Conservation (phyloP, 371 early-diverging fungal genomes). For the Saksenaea oblongispora region DNA sequence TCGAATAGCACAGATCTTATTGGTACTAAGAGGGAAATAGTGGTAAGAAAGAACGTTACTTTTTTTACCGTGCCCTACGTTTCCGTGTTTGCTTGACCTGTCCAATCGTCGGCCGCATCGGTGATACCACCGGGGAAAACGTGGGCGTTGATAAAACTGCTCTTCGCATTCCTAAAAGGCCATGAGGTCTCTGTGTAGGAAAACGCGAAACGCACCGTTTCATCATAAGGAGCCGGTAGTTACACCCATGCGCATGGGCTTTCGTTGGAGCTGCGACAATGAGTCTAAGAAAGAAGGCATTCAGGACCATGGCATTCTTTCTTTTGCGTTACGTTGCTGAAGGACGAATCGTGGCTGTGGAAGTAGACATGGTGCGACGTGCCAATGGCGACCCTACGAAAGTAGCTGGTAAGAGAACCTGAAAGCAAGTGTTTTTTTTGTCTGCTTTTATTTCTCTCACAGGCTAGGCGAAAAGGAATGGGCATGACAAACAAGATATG, state of each 20-base stretch:
- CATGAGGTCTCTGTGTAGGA: not conserved
- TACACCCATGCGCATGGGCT: slow-evolving; percentile 27
- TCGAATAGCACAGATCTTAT: slow-evolving; percentile 73
- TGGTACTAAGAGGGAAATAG: slow-evolving; percentile 10
- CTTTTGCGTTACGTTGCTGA: slow-evolving; percentile 25
- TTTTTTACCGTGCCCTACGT: not conserved
- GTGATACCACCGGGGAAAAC: slow-evolving; percentile 67
- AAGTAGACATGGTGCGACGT: not conserved
- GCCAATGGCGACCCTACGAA: not conserved
- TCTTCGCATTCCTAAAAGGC: slow-evolving; percentile 44
- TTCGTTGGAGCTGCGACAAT: slow-evolving; percentile 51
- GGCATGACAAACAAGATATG: not conserved
- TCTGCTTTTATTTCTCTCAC: not conserved
- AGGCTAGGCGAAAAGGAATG: not conserved
- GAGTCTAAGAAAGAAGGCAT: slow-evolving; percentile 20
- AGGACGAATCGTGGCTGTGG: slow-evolving; percentile 17
- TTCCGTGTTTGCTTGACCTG: slow-evolving; percentile 29
- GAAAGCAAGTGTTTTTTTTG: too few relatives aligned
- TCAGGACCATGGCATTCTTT: not conserved
- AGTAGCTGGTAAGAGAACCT: not conserved
- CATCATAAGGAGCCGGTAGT: slow-evolving; percentile 62
- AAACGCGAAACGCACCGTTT: slow-evolving; percentile 43
- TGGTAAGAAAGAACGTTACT: not conserved
- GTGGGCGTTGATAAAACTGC: slow-evolving; percentile 59
- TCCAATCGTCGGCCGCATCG: slow-evolving; percentile 54